Conservation (phyloP, 2,329 filamentous ascomycete species). For the Ophiocordyceps camponoti-saundersi region DNA sequence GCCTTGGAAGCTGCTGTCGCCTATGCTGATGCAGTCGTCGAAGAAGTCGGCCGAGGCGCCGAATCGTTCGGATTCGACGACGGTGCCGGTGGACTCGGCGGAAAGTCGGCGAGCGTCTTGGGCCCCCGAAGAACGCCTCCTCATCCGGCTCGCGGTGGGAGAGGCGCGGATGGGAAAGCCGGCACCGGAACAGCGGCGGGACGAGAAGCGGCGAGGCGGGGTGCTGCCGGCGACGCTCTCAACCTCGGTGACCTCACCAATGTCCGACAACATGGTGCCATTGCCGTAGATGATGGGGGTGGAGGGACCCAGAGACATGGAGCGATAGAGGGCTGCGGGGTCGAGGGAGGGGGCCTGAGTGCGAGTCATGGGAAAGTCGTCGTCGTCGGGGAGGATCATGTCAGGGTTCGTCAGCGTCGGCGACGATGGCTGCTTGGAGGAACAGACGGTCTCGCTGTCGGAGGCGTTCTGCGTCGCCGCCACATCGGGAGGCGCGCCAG, state of each 20-base stretch:
- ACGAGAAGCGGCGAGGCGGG: constrained; percentile 19
- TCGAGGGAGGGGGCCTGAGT: constrained; percentile 5
- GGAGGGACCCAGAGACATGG: constrained; percentile 30
- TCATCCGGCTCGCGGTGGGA: constrained; percentile 27
- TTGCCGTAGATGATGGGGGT: constrained; percentile 55
- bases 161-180: constrained; percentile 21
- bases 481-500: constrained; percentile 8
- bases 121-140: constrained; percentile 25
- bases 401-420: constrained; percentile 86
- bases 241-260: constrained; percentile 39
- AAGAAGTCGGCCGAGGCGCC: constrained; percentile 39
- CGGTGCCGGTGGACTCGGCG: constrained; percentile 43
- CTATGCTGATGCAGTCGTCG: constrained; percentile 43
- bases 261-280: constrained; percentile 52
- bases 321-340: constrained; percentile 18
- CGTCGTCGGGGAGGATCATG: constrained; percentile 75
- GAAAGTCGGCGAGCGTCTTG: constrained; percentile 28
- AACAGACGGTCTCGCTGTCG: constrained; percentile 9
- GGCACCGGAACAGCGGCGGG: constrained; percentile 15
- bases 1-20: constrained; percentile 48
- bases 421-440: constrained; percentile 46
- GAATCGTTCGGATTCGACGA: constrained; percentile 22
- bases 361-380: constrained; percentile 35
- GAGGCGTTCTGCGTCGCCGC: constrained; percentile 12
- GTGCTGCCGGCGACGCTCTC: constrained; percentile 27